Percentiles rank a stretch among this genome's conserved stretches.
Conservation (phyloP, 202 grass and related monocot genomes). For the Alloteropsis angusta region DNA sequence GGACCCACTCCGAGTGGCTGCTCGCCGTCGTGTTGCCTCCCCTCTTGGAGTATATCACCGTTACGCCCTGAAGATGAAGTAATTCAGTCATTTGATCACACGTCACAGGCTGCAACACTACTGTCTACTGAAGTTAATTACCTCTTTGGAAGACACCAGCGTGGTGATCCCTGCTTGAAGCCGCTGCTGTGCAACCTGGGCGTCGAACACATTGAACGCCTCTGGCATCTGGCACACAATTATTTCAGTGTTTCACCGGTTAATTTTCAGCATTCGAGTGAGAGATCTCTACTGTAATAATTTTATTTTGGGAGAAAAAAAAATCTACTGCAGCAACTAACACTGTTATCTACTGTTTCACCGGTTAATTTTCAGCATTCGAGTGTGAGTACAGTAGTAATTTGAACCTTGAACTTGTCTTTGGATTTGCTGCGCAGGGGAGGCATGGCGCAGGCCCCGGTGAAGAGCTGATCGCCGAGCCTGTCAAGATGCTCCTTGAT, state of each 20-base stretch:
- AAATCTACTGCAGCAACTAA: not conserved
- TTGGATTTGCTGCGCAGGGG: conserved; percentile 39
- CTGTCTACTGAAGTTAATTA: conserved; percentile 2
- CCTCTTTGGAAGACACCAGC: conserved; percentile 68
- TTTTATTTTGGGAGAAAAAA: too few relatives aligned
- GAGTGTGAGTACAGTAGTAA: too few relatives aligned
- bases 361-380: too few relatives aligned
- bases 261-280: not conserved
- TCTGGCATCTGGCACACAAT: conserved; percentile 37
- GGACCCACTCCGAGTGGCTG: conserved; percentile 85
- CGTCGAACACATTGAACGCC: conserved; percentile 88
- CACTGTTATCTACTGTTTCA: too few relatives aligned
- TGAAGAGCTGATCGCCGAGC: conserved; percentile 85
- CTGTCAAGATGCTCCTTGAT: conserved; percentile 74
- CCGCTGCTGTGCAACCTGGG: conserved; percentile 47
- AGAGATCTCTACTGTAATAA: too few relatives aligned
- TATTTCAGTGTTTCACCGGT: not conserved
- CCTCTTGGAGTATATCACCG: conserved; percentile 77
- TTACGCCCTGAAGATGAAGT: conserved; percentile 45
- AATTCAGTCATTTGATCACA: not conserved
- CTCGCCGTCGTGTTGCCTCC: conserved; percentile 55
- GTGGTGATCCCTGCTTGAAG: conserved; percentile 47
- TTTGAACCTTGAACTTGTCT: conserved; percentile 55
- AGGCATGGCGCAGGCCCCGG: conserved; percentile 66
- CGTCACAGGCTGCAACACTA: not conserved